Percentiles rank a stretch among this genome's conserved stretches.
Conservation (phyloP, 495 filamentous ascomycete genomes). For the Lasiosphaeris hirsuta region DNA sequence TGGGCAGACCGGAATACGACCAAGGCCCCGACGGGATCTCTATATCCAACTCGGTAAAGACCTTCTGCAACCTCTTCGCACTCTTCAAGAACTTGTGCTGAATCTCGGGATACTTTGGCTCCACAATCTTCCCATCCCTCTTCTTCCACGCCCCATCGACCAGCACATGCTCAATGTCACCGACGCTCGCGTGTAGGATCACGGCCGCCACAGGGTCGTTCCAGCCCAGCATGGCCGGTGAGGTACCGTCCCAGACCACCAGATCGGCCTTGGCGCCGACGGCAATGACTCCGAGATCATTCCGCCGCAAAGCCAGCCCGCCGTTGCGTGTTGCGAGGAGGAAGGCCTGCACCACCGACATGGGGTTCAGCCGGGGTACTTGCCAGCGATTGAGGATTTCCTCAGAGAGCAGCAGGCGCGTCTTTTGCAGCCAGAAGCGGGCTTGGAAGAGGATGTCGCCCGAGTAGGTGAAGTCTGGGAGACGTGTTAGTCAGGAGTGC, state of each 20-base stretch:
- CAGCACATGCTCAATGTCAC: slow-evolving; percentile 46
- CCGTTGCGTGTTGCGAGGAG: slow-evolving; percentile 48
- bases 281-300: slow-evolving; percentile 44
- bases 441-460: slow-evolving; percentile 45
- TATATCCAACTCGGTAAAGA: background rate
- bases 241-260: slow-evolving; percentile 44
- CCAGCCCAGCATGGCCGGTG: slow-evolving; percentile 47
- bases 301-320: slow-evolving; percentile 40
- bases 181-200: slow-evolving; percentile 47
- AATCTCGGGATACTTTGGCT: slow-evolving; percentile 24
- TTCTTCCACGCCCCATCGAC: slow-evolving; percentile 46
- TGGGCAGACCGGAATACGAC: background rate
- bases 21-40: background rate
- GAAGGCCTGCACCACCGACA: slow-evolving; percentile 51
- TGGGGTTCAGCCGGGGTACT: slow-evolving; percentile 37
- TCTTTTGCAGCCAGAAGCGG: slow-evolving; percentile 42
- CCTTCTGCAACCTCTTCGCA: slow-evolving; percentile 23
- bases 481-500: too few relatives aligned
- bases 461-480: slow-evolving; percentile 36
- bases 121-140: slow-evolving; percentile 32
- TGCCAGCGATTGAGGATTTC: slow-evolving; percentile 35
- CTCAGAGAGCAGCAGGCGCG: slow-evolving; percentile 29
- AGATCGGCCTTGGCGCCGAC: slow-evolving; percentile 48
- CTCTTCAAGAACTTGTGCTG: slow-evolving; percentile 28
- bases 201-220: slow-evolving; percentile 52